Evolutionary conservation across 176 grass and related monocot genomes (phyloP).

Genomic region (Zoysia japonica): DNA sequence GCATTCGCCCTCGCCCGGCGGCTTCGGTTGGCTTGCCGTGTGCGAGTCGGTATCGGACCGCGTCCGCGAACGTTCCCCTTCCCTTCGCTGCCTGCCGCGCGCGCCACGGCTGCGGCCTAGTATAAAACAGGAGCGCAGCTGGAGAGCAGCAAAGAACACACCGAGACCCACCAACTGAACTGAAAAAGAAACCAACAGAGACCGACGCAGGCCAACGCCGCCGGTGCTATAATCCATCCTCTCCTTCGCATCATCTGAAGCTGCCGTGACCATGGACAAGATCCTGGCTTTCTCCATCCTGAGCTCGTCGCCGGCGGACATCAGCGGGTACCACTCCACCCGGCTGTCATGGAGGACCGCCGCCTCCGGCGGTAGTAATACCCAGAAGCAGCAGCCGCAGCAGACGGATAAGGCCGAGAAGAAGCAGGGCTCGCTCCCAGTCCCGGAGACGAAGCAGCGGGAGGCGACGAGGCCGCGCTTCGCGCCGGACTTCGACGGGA

Average conservation of each 20-base stretch:
- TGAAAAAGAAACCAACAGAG: neutral
- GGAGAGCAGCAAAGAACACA: neutral
- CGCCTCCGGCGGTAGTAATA: neutral
- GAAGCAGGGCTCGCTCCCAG: neutral
- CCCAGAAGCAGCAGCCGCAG: neutral
- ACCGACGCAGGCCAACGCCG: neutral
- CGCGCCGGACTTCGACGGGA: slow-evolving; percentile 66
- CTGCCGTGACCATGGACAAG: slow-evolving; percentile 49
- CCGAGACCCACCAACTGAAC: too few relatives aligned
- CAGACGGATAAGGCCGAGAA: neutral
- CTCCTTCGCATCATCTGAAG: neutral
- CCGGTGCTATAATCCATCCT: neutral
- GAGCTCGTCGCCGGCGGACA: slow-evolving; percentile 55
- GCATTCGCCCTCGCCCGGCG: neutral
- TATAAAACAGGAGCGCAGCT: neutral
- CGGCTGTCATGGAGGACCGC: slow-evolving; percentile 1
- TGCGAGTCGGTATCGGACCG: neutral
- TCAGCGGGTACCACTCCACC: slow-evolving; percentile 24
- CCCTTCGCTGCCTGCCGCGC: slow-evolving; percentile 6
- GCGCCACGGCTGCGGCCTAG: slow-evolving; percentile 11
- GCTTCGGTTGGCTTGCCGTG: neutral
- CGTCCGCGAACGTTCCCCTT: slow-evolving; percentile 2
- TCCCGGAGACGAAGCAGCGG: neutral
- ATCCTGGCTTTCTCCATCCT: slow-evolving; percentile 70
- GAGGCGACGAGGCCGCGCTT: slow-evolving; percentile 40